phyloP scores from a whole-genome alignment of 169 alveolate genomes.

The Cryptosporidium sp. region DNA sequence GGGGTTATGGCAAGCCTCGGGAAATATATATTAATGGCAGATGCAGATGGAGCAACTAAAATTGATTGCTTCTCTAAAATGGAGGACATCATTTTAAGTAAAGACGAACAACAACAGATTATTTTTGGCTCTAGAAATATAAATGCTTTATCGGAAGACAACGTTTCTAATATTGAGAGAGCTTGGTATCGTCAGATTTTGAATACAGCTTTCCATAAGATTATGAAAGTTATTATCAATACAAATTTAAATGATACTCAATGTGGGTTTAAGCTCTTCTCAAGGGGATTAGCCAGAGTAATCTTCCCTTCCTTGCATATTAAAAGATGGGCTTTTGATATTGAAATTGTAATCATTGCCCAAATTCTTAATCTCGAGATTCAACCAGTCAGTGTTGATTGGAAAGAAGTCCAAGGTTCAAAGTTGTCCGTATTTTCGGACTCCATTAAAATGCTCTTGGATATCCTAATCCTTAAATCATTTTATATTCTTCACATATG shows the following conservation, averaged over 20 bases:
- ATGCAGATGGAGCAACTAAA: constrained; percentile 92
- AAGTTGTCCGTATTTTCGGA: constrained; percentile 77
- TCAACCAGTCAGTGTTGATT: constrained; percentile 86
- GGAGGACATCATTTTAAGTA: constrained; percentile 73
- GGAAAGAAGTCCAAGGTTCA: constrained; percentile 86
- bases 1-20: constrained; percentile 85
- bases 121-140: constrained; percentile 87
- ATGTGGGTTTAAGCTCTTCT: constrained; percentile 91
- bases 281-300: constrained; percentile 84
- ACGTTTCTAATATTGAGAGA: neutral
- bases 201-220: constrained; percentile 44
- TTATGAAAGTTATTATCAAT: constrained; percentile 74
- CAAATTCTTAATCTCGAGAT: constrained; percentile 80
- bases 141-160: constrained; percentile 72
- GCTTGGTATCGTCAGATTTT: constrained; percentile 45
- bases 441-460: constrained; percentile 77
- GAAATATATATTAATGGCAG: constrained; percentile 84
- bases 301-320: constrained; percentile 85
- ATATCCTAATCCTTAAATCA: constrained; percentile 60
- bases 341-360: constrained; percentile 85
- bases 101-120: constrained; percentile 78
- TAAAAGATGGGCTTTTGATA: constrained; percentile 93
- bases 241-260: constrained; percentile 85
- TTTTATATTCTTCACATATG: constrained; percentile 78
- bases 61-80: constrained; percentile 80